These are phyloP conservation scores for Skeletonema costatum DNA, from an alignment of 108 stramenopile genomes.

Conservation along the genomic window DNA sequence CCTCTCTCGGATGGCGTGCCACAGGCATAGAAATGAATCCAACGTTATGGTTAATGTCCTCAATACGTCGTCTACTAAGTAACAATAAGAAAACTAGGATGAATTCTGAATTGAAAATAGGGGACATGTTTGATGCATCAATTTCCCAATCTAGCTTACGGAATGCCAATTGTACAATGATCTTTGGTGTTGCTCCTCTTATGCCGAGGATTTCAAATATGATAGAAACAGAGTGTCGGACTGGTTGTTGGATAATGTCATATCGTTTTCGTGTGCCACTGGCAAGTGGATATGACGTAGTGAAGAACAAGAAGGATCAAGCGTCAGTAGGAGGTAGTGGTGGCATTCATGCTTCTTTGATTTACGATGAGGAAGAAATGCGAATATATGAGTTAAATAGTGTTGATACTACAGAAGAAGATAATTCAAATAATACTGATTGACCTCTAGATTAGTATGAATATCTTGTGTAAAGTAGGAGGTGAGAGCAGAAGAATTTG, in stretches of 20 bases:
- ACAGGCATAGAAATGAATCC: constrained; percentile 78
- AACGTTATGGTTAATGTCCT: constrained; percentile 67
- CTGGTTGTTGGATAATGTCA: constrained; percentile 66
- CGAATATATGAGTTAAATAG: constrained; percentile 55
- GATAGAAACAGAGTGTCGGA: constrained; percentile 56
- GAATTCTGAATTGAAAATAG: constrained; percentile 42
- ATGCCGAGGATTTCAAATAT: constrained; percentile 65
- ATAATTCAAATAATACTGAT: neutral
- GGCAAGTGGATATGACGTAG: constrained; percentile 8
- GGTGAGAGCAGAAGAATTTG: neutral
- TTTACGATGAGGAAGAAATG: constrained; percentile 86
- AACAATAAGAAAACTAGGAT: constrained; percentile 6
- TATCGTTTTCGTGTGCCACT: constrained; percentile 80
- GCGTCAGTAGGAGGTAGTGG: neutral
- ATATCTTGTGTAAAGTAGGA: neutral
- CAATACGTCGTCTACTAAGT: constrained; percentile 55
- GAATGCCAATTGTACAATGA: constrained; percentile 69
- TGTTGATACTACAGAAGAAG: neutral
- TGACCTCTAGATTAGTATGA: neutral
- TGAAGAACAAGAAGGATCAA: neutral
- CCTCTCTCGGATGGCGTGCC: constrained; percentile 46
- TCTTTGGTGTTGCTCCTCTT: constrained; percentile 75
- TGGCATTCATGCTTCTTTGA: constrained; percentile 48
- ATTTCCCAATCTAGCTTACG: constrained; percentile 5
- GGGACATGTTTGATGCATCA: constrained; percentile 56